Evolutionary conservation across 179 eudicot species (phyloP).

Genomic region (Camellia oleifera): DNA sequence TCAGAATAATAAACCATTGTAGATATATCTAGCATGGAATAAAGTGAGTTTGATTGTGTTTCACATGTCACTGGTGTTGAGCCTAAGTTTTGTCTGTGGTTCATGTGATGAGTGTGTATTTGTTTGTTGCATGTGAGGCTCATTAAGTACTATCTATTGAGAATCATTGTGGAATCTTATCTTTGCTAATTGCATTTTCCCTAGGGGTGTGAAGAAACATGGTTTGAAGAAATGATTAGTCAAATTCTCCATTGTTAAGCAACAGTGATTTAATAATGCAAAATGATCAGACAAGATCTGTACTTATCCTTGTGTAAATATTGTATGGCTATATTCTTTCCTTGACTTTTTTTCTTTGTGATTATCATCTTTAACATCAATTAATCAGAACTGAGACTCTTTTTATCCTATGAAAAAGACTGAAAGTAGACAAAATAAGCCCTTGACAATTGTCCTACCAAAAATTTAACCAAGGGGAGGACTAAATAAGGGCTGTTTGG

Average conservation of each 20-base stretch:
- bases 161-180: conserved; percentile 4
- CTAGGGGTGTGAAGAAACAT: conserved; percentile 5
- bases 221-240: conserved; percentile 11
- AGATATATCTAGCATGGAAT: no score
- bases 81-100: no score
- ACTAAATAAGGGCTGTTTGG: conserved; percentile 6
- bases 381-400: neutral
- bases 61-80: no score
- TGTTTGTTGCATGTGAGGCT: neutral
- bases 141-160: neutral
- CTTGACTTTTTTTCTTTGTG: neutral
- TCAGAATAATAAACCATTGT: no score
- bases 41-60: no score
- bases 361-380: conserved; percentile 5
- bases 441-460: neutral
- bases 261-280: conserved; percentile 10
- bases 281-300: conserved; percentile 17
- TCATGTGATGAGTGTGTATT: neutral
- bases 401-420: neutral
- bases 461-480: neutral
- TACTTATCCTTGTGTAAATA: conserved; percentile 3
- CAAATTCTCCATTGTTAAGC: conserved; percentile 13
- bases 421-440: neutral
- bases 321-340: neutral
- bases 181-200: neutral